These are phyloP conservation scores for Singerocomus inundabilis DNA, from an alignment of 1,284 basidiomycete species.

Conservation along the genomic window DNA sequence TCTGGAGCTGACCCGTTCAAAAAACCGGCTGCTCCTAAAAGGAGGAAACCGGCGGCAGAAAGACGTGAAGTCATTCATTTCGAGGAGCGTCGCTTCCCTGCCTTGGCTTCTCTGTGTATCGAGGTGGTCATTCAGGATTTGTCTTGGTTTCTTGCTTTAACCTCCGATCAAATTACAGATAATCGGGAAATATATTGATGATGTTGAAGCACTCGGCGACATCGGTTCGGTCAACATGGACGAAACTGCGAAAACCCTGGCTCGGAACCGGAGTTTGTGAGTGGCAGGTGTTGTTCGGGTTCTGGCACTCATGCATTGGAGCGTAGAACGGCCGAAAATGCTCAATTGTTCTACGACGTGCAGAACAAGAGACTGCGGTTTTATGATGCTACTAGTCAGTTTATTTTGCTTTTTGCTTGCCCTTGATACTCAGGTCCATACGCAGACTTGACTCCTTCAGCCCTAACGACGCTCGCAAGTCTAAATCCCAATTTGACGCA, in stretches of 20 bases:
- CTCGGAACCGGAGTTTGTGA: constrained; percentile 83
- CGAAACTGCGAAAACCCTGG: constrained; percentile 81
- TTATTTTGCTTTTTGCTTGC: not conserved
- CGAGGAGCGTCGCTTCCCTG: constrained; percentile 68
- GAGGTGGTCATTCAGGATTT: constrained; percentile 44
- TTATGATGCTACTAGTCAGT: constrained; percentile 87
- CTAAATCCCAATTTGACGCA: constrained; percentile 80
- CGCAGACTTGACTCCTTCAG: constrained; percentile 65
- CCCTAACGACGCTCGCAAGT: constrained; percentile 65
- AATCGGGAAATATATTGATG: constrained; percentile 83
- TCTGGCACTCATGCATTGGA: not conserved
- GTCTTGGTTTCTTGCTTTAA: not conserved
- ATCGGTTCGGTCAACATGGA: constrained; percentile 82
- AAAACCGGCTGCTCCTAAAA: constrained; percentile 59
- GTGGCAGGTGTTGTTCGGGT: constrained; percentile 31
- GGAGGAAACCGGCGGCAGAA: constrained; percentile 59
- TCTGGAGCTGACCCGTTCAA: constrained; percentile 83
- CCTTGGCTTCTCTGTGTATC: constrained; percentile 78
- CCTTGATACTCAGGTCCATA: constrained; percentile 7
- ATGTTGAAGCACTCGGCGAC: constrained; percentile 88
- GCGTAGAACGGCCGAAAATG: constrained; percentile 70
- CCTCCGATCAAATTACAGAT: constrained; percentile 46
- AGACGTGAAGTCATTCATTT: constrained; percentile 65
- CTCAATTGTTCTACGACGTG: constrained; percentile 79
- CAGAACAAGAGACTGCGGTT: constrained; percentile 69